Evolutionary conservation across 257 asterid species (phyloP).

Genomic region (Solanum ossicruentum): DNA sequence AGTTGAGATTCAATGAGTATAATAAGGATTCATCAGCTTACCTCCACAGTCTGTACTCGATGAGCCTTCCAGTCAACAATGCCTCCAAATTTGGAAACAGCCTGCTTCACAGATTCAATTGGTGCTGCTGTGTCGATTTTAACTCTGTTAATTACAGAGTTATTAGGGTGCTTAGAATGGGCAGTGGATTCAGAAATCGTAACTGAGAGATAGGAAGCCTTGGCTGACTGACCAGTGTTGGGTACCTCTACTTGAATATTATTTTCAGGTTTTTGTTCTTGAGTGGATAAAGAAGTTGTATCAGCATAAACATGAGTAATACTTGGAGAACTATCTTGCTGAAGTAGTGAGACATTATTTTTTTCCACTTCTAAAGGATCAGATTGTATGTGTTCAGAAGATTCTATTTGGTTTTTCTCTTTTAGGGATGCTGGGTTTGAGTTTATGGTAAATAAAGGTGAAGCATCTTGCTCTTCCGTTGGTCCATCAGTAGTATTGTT

Average conservation of each 20-base stretch:
- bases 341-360: neutral
- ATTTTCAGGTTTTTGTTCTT: slow-evolving; percentile 10
- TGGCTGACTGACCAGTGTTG: slow-evolving; percentile 16
- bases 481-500: slow-evolving; percentile 15
- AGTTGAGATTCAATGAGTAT: neutral
- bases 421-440: slow-evolving; percentile 1
- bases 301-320: slow-evolving; percentile 6
- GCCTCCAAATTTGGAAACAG: slow-evolving; percentile 95
- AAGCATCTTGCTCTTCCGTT: slow-evolving; percentile 11
- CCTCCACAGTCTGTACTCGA: slow-evolving; percentile 80
- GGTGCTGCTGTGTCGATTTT: slow-evolving; percentile 87
- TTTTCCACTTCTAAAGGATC: neutral
- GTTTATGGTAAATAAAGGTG: slow-evolving; percentile 8
- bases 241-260: neutral
- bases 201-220: slow-evolving; percentile 9
- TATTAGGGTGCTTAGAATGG: slow-evolving; percentile 11
- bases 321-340: slow-evolving; percentile 8
- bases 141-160: slow-evolving; percentile 13
- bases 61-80: slow-evolving; percentile 99
- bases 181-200: slow-evolving; percentile 7
- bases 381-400: neutral
- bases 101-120: slow-evolving; percentile 90
- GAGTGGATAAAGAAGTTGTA: slow-evolving; percentile 20
- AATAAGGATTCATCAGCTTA: slow-evolving; percentile 5
- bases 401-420: slow-evolving; percentile 7